Percentiles rank a stretch among this genome's conserved stretches.
Conservation (phyloP, 768 basidiomycete genomes). For the Podaxis sp. region DNA sequence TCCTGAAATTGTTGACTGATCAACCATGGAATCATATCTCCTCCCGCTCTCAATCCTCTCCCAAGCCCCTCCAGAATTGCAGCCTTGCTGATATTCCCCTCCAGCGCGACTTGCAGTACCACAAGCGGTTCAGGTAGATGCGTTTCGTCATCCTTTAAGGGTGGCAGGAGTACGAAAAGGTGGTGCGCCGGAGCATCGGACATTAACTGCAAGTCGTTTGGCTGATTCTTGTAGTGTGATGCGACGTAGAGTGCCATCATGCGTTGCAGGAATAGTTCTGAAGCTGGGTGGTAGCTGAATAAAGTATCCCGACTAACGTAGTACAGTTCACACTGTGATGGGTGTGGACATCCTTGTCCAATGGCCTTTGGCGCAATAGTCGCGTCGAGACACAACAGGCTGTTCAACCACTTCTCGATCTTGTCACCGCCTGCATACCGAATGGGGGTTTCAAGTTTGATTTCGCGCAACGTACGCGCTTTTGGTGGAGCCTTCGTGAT, state of each 20-base stretch:
- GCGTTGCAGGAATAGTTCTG: constrained; percentile 95
- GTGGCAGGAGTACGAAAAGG: constrained; percentile 92
- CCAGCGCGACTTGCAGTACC: constrained; percentile 93
- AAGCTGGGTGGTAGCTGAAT: constrained; percentile 96
- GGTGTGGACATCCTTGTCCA: constrained; percentile 85
- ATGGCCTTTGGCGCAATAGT: constrained; percentile 49
- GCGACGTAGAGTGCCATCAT: constrained; percentile 99
- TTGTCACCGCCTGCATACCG: constrained; percentile 86
- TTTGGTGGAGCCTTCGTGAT: constrained; percentile 56
- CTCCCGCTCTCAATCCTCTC: constrained; percentile 82
- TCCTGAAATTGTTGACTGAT: constrained; percentile 96
- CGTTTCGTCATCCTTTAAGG: constrained; percentile 87
- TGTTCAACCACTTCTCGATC: constrained; percentile 94
- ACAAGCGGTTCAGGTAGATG: constrained; percentile 93
- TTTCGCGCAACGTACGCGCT: constrained; percentile 81
- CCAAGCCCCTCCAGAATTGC: constrained; percentile 84
- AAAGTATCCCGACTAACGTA: constrained; percentile 95
- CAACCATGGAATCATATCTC: constrained; percentile 98
- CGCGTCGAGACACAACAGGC: constrained; percentile 88
- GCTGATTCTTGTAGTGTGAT: constrained; percentile 98
- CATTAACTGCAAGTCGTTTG: constrained; percentile 97
- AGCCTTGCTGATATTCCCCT: constrained; percentile 87
- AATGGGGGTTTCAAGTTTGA: constrained; percentile 94
- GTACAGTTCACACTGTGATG: constrained; percentile 91
- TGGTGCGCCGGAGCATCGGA: constrained; percentile 97